Conservation (phyloP, 208 protist genomes). For the Acanthamoeba lenticulata region DNA sequence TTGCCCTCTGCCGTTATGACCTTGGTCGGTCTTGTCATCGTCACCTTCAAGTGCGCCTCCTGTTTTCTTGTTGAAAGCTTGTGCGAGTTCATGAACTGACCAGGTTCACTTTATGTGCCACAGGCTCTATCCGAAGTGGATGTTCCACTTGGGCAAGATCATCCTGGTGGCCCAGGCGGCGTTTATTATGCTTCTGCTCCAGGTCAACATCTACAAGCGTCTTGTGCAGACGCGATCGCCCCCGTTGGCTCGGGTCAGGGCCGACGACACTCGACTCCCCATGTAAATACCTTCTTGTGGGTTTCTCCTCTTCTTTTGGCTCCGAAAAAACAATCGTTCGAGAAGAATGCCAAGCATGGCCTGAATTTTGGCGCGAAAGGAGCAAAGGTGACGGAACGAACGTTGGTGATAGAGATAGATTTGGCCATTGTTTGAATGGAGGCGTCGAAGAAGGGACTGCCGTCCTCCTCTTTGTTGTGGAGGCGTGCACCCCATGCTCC, state of each 20-base stretch:
- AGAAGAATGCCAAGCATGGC: too few species aligned
- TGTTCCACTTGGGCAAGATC: slow-evolving; percentile 66
- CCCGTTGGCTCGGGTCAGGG: background rate
- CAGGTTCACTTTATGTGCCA: background rate
- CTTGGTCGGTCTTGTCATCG: background rate
- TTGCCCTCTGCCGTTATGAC: background rate
- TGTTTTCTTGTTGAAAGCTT: background rate
- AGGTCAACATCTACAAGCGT: slow-evolving; percentile 67
- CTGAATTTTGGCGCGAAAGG: too few species aligned
- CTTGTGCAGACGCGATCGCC: background rate
- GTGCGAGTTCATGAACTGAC: background rate
- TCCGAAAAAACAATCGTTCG: too few species aligned
- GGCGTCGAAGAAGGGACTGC: background rate
- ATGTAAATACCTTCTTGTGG: slow-evolving; percentile 46
- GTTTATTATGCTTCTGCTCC: slow-evolving; percentile 28
- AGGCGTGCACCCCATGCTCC: background rate
- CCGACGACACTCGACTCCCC: background rate
- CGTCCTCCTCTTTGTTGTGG: background rate
- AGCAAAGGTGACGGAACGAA: too few species aligned
- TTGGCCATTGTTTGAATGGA: too few species aligned
- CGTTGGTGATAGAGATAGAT: too few species aligned
- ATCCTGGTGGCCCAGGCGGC: background rate
- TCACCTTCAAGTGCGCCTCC: background rate
- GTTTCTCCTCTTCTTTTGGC: too few species aligned
- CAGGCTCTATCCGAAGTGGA: slow-evolving; percentile 40